Percentiles rank a stretch among this genome's conserved stretches.
These are phyloP conservation scores for Sechiopsis laciniata DNA, from an alignment of 306 rosid genomes.

Conservation along the genomic window DNA sequence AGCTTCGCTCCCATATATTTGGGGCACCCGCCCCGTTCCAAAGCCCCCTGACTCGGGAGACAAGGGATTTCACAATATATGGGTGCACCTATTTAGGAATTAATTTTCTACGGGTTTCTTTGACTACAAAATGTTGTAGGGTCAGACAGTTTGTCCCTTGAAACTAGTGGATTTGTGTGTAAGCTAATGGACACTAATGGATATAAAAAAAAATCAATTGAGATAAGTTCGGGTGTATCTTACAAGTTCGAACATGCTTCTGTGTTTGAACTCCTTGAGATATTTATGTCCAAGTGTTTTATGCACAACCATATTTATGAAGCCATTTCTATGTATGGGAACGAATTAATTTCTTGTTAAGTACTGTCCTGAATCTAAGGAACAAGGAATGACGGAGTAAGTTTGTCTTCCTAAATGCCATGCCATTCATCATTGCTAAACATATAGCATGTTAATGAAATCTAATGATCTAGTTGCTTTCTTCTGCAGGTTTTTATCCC, in stretches of 20 bases:
- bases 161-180: too few species aligned
- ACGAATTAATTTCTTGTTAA: neutral
- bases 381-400: neutral
- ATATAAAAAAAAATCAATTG: neutral
- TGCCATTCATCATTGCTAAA: neutral
- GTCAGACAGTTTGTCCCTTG: too few species aligned
- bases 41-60: too few species aligned
- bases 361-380: neutral
- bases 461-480: slow-evolving; percentile 12
- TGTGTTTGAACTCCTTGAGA: neutral
- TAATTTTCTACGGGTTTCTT: too few species aligned
- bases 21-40: too few species aligned
- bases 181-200: too few species aligned
- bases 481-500: slow-evolving; percentile 37
- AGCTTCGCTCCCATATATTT: too few species aligned
- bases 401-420: neutral
- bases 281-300: neutral
- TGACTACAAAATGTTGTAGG: too few species aligned
- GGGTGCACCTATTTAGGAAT: too few species aligned
- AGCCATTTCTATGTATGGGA: neutral
- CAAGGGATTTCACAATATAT: too few species aligned
- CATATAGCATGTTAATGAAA: neutral
- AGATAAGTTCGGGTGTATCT: neutral
- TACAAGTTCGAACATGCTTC: neutral
- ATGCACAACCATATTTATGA: neutral